These are phyloP conservation scores for Epithemia pelagica DNA, from an alignment of 108 stramenopile species.

Conservation along the genomic window DNA sequence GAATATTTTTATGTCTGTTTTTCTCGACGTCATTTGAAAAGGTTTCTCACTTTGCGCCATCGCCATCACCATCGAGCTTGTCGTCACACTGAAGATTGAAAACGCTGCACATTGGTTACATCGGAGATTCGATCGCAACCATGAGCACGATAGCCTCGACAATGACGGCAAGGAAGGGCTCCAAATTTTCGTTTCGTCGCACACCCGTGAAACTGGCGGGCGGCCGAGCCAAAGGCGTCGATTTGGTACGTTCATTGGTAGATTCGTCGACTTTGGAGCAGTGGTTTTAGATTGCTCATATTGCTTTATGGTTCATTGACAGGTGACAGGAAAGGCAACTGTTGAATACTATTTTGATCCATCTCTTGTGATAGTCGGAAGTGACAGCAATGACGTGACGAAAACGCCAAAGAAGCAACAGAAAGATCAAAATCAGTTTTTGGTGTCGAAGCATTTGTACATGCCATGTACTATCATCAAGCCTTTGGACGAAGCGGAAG, in stretches of 20 bases:
- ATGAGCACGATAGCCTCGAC: neutral
- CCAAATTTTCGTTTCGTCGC: neutral
- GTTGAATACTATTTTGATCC: constrained; percentile 87
- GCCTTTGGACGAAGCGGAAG: constrained; percentile 36
- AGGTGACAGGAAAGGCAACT: constrained; percentile 82
- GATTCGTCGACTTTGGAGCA: neutral
- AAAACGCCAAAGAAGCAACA: constrained; percentile 1
- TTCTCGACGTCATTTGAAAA: no score
- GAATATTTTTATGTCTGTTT: no score
- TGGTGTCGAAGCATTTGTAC: constrained; percentile 59
- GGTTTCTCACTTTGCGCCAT: no score
- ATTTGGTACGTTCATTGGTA: constrained; percentile 28
- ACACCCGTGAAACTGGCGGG: neutral
- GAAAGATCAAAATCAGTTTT: constrained; percentile 20
- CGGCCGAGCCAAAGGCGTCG: constrained; percentile 13
- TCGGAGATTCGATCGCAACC: neutral
- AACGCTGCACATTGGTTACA: no score
- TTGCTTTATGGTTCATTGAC: neutral
- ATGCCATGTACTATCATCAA: constrained; percentile 79
- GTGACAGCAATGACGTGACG: neutral
- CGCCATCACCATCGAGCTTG: no score
- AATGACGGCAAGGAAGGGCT: neutral
- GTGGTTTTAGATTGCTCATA: neutral
- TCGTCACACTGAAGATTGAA: no score
- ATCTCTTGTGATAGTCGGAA: constrained; percentile 36